A percentile compares a stretch with the other conserved stretches of the same genome.
Conservation (phyloP, 805 yeast species). For the Candida nanaspora region DNA sequence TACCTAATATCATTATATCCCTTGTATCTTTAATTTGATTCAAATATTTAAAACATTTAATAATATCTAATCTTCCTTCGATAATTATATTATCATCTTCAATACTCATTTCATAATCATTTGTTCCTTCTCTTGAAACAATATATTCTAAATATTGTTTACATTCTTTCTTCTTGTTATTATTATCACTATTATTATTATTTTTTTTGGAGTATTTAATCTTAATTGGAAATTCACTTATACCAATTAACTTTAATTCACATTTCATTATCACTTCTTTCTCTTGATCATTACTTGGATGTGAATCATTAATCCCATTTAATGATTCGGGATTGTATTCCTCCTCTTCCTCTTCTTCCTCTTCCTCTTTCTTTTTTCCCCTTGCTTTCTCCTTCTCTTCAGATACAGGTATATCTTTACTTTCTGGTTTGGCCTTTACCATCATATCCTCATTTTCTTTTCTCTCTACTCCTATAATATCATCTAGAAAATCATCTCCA, state of each 20-base stretch:
- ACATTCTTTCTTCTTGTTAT: no score
- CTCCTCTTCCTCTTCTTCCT: not conserved
- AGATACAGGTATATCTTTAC: not conserved
- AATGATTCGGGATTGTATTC: not conserved
- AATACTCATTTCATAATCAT: constrained; percentile 9
- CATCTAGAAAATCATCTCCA: constrained; percentile 9
- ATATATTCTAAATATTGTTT: no score
- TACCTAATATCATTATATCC: constrained; percentile 44
- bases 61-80: constrained; percentile 56
- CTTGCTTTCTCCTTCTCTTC: not conserved
- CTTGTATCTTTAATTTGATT: constrained; percentile 38
- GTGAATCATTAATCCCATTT: not conserved
- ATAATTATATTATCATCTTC: constrained; percentile 38
- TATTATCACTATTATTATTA: not conserved
- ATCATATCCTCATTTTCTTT: constrained; percentile 2
- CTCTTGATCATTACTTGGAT: not conserved
- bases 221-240: not conserved
- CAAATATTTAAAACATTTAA: constrained; percentile 52
- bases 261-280: not conserved
- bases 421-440: not conserved
- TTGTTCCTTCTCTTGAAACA: not conserved
- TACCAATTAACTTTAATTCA: not conserved
- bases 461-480: constrained; percentile 1
- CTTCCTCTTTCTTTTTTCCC: not conserved
- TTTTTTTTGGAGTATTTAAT: not conserved